Evolutionary conservation across 1,284 basidiomycete genomes (phyloP).

Genomic region (Microstroma glucosiphilum): DNA sequence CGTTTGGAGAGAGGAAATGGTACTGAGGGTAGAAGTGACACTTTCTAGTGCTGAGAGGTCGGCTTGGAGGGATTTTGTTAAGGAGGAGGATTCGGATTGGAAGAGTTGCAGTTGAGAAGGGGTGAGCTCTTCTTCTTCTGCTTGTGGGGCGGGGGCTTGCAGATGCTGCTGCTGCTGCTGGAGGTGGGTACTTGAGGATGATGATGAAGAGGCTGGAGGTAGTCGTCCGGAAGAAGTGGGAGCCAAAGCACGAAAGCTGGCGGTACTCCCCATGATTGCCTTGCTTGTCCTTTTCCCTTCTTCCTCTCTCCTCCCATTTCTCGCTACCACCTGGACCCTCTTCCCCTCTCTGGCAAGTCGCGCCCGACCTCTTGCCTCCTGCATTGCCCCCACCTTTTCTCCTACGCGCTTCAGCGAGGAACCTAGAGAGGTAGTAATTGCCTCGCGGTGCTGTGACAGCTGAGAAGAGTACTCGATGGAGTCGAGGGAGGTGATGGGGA

Average conservation of each 20-base stretch:
- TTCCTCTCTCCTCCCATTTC: not conserved
- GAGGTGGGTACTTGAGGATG: not conserved
- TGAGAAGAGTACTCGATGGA: not conserved
- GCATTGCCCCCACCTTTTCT: not conserved
- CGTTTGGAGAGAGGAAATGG: not conserved
- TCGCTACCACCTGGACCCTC: constrained; percentile 1
- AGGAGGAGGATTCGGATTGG: constrained; percentile 1
- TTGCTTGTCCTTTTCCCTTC: not conserved
- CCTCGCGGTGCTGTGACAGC: not conserved
- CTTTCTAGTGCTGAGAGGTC: constrained; percentile 5
- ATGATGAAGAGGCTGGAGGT: not conserved
- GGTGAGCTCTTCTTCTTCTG: not conserved
- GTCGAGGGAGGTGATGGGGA: not conserved
- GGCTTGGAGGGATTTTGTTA: constrained; percentile 1
- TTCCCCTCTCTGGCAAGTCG: not conserved
- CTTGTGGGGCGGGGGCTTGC: not conserved
- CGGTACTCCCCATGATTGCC: not conserved
- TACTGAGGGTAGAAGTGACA: not conserved
- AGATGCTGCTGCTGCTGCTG: not conserved
- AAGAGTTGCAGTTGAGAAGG: constrained; percentile 5
- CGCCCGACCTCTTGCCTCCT: not conserved
- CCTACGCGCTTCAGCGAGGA: not conserved
- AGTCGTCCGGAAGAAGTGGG: not conserved
- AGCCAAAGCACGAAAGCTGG: not conserved
- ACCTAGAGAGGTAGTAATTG: not conserved